Percentiles rank a stretch among this genome's conserved stretches.
These are phyloP conservation scores for Chlorella vulgaris DNA, from an alignment of 139 green algal genomes.

Conservation along the genomic window DNA sequence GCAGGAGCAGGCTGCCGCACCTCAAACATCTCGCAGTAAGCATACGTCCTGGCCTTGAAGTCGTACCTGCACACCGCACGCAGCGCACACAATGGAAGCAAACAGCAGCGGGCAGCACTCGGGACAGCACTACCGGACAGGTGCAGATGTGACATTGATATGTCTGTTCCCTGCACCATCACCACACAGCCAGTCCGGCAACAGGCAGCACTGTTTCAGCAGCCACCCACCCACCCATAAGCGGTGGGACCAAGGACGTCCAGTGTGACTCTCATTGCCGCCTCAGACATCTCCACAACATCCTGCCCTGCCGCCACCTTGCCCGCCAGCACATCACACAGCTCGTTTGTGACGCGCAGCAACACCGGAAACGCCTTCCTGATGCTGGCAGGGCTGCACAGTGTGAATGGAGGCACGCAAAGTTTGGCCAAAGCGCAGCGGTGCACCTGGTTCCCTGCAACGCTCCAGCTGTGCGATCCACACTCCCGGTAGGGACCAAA, in stretches of 20 bases:
- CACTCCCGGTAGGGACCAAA: no score
- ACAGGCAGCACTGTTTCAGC: no score
- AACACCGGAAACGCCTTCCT: constrained; percentile 1
- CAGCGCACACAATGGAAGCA: neutral
- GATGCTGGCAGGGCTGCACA: constrained; percentile 16
- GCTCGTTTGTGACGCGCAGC: neutral
- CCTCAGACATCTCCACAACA: neutral
- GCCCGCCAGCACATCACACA: constrained; percentile 11
- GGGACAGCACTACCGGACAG: no score
- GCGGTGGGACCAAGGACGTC: neutral
- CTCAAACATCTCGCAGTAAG: constrained; percentile 9
- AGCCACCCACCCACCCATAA: neutral
- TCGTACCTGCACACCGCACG: constrained; percentile 11
- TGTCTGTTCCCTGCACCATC: no score
- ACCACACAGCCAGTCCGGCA: no score
- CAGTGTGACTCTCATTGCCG: constrained; percentile 1
- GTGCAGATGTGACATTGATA: no score
- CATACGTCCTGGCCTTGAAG: constrained; percentile 2
- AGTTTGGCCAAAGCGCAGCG: no score
- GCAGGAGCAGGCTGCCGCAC: no score
- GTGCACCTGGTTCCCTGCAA: no score
- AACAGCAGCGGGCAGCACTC: neutral
- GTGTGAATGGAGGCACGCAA: no score
- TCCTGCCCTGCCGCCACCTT: neutral
- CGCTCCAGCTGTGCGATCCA: no score